phyloP scores from a whole-genome alignment of 768 basidiomycete species.

The Scleroderma bovista region DNA sequence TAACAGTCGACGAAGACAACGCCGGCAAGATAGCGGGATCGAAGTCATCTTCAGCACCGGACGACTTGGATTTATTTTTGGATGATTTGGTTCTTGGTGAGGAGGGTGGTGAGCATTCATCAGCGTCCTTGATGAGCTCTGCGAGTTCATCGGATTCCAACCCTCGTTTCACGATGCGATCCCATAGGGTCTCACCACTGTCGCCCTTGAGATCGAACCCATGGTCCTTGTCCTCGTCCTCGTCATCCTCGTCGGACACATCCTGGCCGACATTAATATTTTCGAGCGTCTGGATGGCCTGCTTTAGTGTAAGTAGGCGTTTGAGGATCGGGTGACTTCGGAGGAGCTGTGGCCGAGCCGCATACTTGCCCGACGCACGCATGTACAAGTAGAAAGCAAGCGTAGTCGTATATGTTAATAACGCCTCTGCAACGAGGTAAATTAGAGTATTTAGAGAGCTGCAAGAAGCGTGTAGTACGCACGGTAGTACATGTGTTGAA shows the following conservation, averaged over 20 bases:
- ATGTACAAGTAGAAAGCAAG: conserved; percentile 92
- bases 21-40: not conserved
- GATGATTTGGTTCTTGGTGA: conserved; percentile 7
- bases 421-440: conserved; percentile 54
- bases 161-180: conserved; percentile 30
- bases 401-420: conserved; percentile 84
- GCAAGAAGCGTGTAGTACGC: conserved; percentile 30
- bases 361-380: conserved; percentile 62
- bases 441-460: not conserved
- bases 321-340: conserved; percentile 66
- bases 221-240: conserved; percentile 33
- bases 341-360: conserved; percentile 54
- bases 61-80: conserved; percentile 11
- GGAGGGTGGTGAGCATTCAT: conserved; percentile 5
- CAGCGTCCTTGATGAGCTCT: conserved; percentile 52
- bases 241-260: conserved; percentile 40
- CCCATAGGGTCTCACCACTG: conserved; percentile 40
- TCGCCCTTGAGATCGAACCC: conserved; percentile 6
- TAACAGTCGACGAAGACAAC: conserved; percentile 10
- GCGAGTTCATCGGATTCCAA: conserved; percentile 47
- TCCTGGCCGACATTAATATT: conserved; percentile 70
- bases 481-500: conserved; percentile 89
- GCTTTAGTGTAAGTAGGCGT: conserved; percentile 78
- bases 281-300: conserved; percentile 75
- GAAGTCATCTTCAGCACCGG: conserved; percentile 6